Conservation (phyloP, 768 basidiomycete species). For the Calocybe gangraenosa region DNA sequence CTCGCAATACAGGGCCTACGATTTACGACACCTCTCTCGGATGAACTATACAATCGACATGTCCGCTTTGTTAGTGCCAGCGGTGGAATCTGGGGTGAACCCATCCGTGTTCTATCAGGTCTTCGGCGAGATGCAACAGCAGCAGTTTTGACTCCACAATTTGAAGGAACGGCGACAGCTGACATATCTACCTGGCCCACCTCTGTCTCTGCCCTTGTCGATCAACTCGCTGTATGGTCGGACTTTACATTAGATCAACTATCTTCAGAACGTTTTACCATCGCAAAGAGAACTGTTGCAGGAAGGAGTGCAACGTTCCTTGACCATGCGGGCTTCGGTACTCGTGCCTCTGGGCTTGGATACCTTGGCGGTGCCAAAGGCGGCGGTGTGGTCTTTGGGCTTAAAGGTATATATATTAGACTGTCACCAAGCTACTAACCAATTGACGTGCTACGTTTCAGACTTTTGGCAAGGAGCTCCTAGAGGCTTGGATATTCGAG, state of each 20-base stretch:
- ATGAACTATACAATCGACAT: constrained; percentile 31
- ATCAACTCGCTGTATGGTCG: constrained; percentile 29
- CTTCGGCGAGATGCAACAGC: constrained; percentile 33
- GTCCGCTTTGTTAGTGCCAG: constrained; percentile 28
- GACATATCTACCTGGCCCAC: constrained; percentile 32
- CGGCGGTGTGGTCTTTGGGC: constrained; percentile 31
- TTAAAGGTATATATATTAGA: constrained; percentile 23
- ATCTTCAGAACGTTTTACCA: constrained; percentile 24
- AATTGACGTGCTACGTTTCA: constrained; percentile 6
- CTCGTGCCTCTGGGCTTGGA: constrained; percentile 30
- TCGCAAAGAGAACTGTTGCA: constrained; percentile 27
- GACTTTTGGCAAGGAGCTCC: constrained; percentile 38
- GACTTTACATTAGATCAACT: constrained; percentile 34
- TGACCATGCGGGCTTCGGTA: constrained; percentile 28
- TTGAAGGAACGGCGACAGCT: constrained; percentile 29
- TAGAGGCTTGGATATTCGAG: constrained; percentile 30
- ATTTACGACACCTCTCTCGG: constrained; percentile 30
- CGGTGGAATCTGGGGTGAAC: constrained; percentile 35
- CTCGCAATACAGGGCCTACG: constrained; percentile 28
- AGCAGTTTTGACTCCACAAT: constrained; percentile 32
- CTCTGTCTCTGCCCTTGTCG: constrained; percentile 25
- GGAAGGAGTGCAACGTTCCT: constrained; percentile 26
- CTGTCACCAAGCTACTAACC: too few species aligned
- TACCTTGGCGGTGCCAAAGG: constrained; percentile 31
- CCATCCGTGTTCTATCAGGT: constrained; percentile 31